Evolutionary conservation across 306 rosid genomes (phyloP).

Genomic region (Lablab purpureus): DNA sequence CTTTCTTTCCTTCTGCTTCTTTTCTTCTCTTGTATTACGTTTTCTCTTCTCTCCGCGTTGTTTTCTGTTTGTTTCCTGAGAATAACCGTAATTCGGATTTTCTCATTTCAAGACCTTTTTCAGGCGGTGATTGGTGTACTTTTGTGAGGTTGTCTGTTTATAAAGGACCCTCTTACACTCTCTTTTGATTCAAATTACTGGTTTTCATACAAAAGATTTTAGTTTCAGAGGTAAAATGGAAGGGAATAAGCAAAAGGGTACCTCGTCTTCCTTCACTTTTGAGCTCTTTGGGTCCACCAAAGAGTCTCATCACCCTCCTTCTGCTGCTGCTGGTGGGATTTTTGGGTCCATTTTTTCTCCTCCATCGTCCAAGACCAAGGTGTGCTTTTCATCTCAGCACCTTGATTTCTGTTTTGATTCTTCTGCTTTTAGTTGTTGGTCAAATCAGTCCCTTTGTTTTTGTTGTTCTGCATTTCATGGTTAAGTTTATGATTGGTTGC

Average conservation of each 20-base stretch:
- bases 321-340: conserved; percentile 67
- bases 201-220: conserved; percentile 7
- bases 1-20: not conserved
- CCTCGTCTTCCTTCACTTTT: conserved; percentile 62
- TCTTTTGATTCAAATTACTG: conserved; percentile 17
- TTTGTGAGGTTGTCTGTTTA: conserved; percentile 3
- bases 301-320: conserved; percentile 48
- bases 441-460: not conserved
- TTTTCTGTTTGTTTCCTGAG: conserved; percentile 42
- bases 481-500: not conserved
- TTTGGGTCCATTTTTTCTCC: conserved; percentile 64
- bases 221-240: conserved; percentile 59
- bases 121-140: conserved; percentile 49
- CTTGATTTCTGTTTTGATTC: not conserved
- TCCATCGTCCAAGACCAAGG: conserved; percentile 66
- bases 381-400: conserved; percentile 11
- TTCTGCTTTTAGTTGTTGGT: not conserved
- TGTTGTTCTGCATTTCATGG: conserved; percentile 10
- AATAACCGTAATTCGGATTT: not conserved
- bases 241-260: conserved; percentile 58
- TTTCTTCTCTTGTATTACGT: conserved; percentile 28
- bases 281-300: conserved; percentile 67
- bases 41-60: not conserved
- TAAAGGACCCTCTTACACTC: not conserved
- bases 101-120: conserved; percentile 25